A percentile compares a stretch with the other conserved stretches of the same genome.
Evolutionary conservation across 2,329 filamentous ascomycete genomes (phyloP).

Genomic region (Chaetothyriales sp.): DNA sequence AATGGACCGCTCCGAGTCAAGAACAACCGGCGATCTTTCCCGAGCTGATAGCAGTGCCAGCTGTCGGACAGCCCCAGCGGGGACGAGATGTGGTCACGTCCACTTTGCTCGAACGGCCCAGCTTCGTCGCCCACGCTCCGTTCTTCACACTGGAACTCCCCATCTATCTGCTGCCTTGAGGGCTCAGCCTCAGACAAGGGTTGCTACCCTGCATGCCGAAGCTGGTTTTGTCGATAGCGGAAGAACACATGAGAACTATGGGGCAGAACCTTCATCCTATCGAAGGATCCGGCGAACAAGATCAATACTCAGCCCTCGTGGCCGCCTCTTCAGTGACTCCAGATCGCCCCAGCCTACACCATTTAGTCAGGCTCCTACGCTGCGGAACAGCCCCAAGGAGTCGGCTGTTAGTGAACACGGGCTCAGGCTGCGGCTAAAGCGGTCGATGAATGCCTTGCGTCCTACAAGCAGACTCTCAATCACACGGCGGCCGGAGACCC

Average conservation of each 20-base stretch:
- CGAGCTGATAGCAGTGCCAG: slow-evolving; percentile 5
- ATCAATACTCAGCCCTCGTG: slow-evolving; percentile 33
- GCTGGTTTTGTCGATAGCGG: not conserved
- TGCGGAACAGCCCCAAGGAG: slow-evolving; percentile 5
- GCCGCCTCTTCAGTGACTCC: slow-evolving; percentile 11
- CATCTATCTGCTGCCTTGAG: not conserved
- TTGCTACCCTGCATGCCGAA: not conserved
- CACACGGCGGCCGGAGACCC: slow-evolving; percentile 11
- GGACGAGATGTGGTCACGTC: not conserved
- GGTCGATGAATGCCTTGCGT: slow-evolving; percentile 29
- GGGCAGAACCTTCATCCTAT: slow-evolving; percentile 32
- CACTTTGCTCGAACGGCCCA: slow-evolving; percentile 1
- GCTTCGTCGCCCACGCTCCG: slow-evolving; percentile 2
- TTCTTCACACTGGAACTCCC: slow-evolving; percentile 2
- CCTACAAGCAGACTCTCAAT: slow-evolving; percentile 18
- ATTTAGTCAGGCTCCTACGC: slow-evolving; percentile 2
- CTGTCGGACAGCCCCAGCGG: not conserved
- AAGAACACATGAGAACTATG: slow-evolving; percentile 15
- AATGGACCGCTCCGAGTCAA: slow-evolving; percentile 25
- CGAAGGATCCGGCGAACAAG: slow-evolving; percentile 31
- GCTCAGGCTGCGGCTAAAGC: slow-evolving; percentile 19
- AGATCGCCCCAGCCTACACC: slow-evolving; percentile 5
- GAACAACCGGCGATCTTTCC: slow-evolving; percentile 13
- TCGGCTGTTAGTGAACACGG: slow-evolving; percentile 4
- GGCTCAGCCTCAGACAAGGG: not conserved